A percentile compares a stretch with the other conserved stretches of the same genome.
Conservation (phyloP, 2,329 filamentous ascomycete species). For the Fusarium odoratissimum region DNA sequence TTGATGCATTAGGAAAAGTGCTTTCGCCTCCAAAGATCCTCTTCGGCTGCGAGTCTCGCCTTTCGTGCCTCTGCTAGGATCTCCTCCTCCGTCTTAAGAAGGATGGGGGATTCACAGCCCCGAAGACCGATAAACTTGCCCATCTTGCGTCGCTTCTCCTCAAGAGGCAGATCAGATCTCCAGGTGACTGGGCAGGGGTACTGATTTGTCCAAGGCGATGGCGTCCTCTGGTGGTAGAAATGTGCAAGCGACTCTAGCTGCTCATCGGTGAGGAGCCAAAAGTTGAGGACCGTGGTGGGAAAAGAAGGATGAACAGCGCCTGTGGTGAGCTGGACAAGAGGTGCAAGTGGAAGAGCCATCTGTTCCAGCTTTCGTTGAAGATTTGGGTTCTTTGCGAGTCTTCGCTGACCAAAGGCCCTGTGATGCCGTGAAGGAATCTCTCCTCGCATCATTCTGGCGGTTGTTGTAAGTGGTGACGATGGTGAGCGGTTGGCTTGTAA, state of each 20-base stretch:
- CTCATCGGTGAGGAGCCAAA: slow-evolving; percentile 78
- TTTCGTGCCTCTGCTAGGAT: slow-evolving; percentile 58
- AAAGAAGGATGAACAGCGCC: slow-evolving; percentile 74
- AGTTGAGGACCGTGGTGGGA: slow-evolving; percentile 74
- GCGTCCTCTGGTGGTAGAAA: slow-evolving; percentile 78
- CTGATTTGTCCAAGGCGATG: slow-evolving; percentile 62
- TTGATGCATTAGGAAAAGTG: slow-evolving; percentile 44
- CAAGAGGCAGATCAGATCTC: slow-evolving; percentile 63
- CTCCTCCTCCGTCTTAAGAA: slow-evolving; percentile 60
- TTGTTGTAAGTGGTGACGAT: not conserved
- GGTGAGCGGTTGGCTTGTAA: not conserved
- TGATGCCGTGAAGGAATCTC: slow-evolving; percentile 50
- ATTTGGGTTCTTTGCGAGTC: slow-evolving; percentile 58
- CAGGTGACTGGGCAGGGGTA: slow-evolving; percentile 79
- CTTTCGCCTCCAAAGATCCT: slow-evolving; percentile 63
- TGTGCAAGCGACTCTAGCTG: slow-evolving; percentile 76
- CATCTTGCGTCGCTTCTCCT: slow-evolving; percentile 78
- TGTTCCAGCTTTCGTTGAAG: slow-evolving; percentile 72
- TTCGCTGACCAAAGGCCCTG: slow-evolving; percentile 46
- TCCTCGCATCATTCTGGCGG: slow-evolving; percentile 49
- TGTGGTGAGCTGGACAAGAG: slow-evolving; percentile 72
- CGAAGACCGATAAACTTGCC: slow-evolving; percentile 79
- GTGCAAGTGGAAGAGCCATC: slow-evolving; percentile 73
- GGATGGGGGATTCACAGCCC: slow-evolving; percentile 60
- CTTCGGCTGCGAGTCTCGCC: slow-evolving; percentile 55